phyloP scores from a whole-genome alignment of 306 rosid species.

The Dalbergia cochinchinensis region DNA sequence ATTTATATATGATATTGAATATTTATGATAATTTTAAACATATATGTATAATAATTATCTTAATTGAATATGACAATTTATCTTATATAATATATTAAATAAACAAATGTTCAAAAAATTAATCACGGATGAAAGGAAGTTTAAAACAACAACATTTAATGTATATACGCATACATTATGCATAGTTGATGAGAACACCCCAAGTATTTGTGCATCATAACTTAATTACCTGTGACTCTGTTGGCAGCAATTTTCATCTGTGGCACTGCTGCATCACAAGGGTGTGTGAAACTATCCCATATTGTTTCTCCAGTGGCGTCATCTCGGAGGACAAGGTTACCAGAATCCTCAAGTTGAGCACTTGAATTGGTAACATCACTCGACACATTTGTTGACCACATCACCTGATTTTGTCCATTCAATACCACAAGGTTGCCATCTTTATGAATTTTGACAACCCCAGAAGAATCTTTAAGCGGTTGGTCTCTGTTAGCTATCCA shows the following conservation, averaged over 20 bases:
- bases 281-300: constrained; percentile 51
- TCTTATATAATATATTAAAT: no score
- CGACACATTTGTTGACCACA: constrained; percentile 59
- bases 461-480: constrained; percentile 45
- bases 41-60: no score
- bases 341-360: constrained; percentile 38
- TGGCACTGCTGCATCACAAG: constrained; percentile 38
- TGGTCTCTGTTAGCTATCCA: constrained; percentile 55
- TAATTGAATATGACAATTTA: no score
- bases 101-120: no score
- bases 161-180: no score
- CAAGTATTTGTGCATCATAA: no score
- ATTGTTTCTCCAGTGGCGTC: not conserved
- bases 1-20: no score
- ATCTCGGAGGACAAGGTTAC: constrained; percentile 43
- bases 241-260: constrained; percentile 33
- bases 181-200: no score
- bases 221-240: not conserved
- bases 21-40: no score
- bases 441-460: constrained; percentile 36
- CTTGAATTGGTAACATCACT: not conserved
- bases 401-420: constrained; percentile 3
- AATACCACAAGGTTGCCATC: constrained; percentile 49
- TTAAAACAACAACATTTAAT: no score
- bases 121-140: no score